Evolutionary conservation across 306 rosid genomes (phyloP), one percentile per base, ranked within the genome.

Genomic region (Lupinus albus): DNA sequence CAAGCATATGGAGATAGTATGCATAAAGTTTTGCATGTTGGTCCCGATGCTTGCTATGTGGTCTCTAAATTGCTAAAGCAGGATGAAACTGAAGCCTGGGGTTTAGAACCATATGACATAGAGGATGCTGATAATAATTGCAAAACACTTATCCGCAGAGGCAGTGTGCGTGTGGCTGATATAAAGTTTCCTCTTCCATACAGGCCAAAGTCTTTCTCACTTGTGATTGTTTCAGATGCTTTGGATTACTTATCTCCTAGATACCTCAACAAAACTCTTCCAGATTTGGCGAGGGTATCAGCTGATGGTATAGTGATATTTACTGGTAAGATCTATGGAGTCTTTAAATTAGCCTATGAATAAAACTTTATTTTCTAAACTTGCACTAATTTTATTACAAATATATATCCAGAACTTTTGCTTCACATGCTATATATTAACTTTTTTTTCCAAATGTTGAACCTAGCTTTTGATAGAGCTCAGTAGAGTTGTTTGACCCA

Each of bases 71-170:
- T 88, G 83, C 71, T 65, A 44, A 74, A 67, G 70, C 84, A 89
- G 76, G 86, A 81, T 10, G 96, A 84, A 76, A 86, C 92, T 62
- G 89, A 84, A 72, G 96, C 88, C 14, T 89, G 96, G 96, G 96
- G 89, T 45, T 38, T 80, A 68, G 96, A 88, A 55, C 96, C 96
- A 12, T 89, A 86, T 17, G 92, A 86, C 66, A 68, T 75, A 61
- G 96, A 86, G 78, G 96, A 86, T 53, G 85, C 77, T n/a, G 88
- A 83, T 77, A 67, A 72, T 67, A 53, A 49, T 54, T 88, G 91
- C 83, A 84, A 74, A 70, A 36, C 84, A 70, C 90, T 84, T 68
- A 84, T 88, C 52, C 79, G 58, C 61, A 84, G 67, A 71, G 86
- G 86, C 80, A 39, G 74, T 32, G 88, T 88, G 72, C 88, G 89